phyloP scores from a whole-genome alignment of 2,329 filamentous ascomycete genomes.

The Aureobasidium lini region DNA sequence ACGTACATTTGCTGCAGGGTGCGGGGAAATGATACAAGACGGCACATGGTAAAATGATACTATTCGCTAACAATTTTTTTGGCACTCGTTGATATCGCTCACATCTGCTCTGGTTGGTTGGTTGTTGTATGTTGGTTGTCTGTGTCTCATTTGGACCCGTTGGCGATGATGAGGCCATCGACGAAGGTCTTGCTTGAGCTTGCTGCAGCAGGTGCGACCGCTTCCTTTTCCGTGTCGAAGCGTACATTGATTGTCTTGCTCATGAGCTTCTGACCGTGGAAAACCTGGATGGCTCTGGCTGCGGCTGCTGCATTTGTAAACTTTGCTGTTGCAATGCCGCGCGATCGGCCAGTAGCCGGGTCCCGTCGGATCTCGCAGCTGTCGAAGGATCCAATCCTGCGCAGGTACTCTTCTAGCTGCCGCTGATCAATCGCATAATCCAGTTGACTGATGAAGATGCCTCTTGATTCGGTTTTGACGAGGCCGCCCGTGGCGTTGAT shows the following conservation, averaged over 20 bases:
- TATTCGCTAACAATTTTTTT: background rate
- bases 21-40: background rate
- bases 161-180: conserved; percentile 8
- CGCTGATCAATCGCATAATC: conserved; percentile 4
- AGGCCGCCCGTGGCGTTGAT: conserved; percentile 5
- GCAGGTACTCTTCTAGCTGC: conserved; percentile 6
- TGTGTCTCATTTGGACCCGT: conserved; percentile 7
- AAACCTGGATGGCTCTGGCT: background rate
- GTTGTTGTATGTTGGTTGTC: background rate
- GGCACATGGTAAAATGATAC: background rate
- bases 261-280: conserved; percentile 6
- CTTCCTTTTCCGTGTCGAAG: conserved; percentile 7
- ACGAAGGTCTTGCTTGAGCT: background rate
- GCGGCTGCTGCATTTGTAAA: conserved; percentile 1
- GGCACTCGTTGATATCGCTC: background rate
- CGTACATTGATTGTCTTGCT: conserved; percentile 2
- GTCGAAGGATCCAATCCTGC: conserved; percentile 6
- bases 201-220: background rate
- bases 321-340: conserved; percentile 5
- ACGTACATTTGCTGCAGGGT: background rate
- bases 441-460: conserved; percentile 11
- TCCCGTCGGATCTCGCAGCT: conserved; percentile 10
- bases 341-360: conserved; percentile 2
- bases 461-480: background rate
- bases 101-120: background rate